Evolutionary conservation across 768 basidiomycete genomes (phyloP), one percentile per base, ranked within the genome.

Genomic region (Lactarius hatsudake): DNA sequence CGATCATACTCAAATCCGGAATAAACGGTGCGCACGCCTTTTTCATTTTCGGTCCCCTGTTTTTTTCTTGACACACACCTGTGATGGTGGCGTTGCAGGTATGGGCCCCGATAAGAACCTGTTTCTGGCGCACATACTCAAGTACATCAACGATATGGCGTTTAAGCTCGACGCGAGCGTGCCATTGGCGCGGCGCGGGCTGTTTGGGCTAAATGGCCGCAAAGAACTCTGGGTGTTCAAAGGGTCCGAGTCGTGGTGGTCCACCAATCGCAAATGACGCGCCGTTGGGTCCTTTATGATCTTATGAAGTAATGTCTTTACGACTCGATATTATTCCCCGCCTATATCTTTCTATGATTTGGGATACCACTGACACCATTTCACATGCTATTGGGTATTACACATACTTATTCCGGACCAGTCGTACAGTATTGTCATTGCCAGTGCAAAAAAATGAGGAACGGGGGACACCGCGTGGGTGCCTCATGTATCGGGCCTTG

Each of bases 151-250:
- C 69, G 76, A 78, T 26, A 76, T 85, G 63, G 84, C 86, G 13
- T 92, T 83, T 74, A 81, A 82, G 58, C 82, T 93, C 17, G 85
- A 88, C 69, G 87, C 88, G 2, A 83, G 87, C 26, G 75, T 93
- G n/a, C 84, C 86, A 0, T 81, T 93, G 72, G 85, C 81, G 1
- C 72, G 76, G 6, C 64, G 72, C 13, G 78, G 79, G 5, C 68
- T 80, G 34, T 71, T 81, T 58, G 78, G 79, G 28, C 72, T 83
- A 30, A 76, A 79, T 18, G 72, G 75, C 18, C 80, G 81, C 65
- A 83, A 80, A 71, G 89, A 91, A 74, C 71, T 89, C 18, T 84
- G 89, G 78, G 79, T 91, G 30, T 90, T 91, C 79, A 83, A 82
- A 70, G 80, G 86, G 59, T 71, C 71, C 18, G 65, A 71, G 62